phyloP scores from a whole-genome alignment of 2,329 filamentous ascomycete genomes.

The Didymellaceae sp. region DNA sequence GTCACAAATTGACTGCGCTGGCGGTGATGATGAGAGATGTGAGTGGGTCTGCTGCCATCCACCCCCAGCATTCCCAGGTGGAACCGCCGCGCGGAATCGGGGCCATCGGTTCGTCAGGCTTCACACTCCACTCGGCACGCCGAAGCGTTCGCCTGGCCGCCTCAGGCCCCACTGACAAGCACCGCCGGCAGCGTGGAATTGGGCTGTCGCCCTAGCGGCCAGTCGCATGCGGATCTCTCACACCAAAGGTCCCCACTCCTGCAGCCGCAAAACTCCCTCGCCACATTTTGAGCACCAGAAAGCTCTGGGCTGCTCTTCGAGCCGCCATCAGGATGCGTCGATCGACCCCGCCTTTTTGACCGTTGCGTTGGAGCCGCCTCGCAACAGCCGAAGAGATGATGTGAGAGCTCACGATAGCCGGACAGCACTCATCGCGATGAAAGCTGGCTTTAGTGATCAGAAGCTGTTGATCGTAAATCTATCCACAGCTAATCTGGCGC shows the following conservation, averaged over 20 bases:
- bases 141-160: conserved; percentile 6
- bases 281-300: conserved; percentile 23
- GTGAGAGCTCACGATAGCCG: neutral
- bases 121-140: conserved; percentile 17
- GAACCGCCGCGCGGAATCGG: conserved; percentile 6
- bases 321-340: conserved; percentile 17
- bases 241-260: conserved; percentile 26
- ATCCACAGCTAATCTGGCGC: conserved; percentile 22
- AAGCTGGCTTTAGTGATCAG: neutral
- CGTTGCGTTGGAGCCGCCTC: conserved; percentile 18
- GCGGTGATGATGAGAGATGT: conserved; percentile 20
- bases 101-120: conserved; percentile 18
- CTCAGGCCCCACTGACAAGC: conserved; percentile 13
- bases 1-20: neutral
- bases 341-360: conserved; percentile 30
- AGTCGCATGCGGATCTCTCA: conserved; percentile 30
- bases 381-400: neutral
- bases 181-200: conserved; percentile 35
- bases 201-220: conserved; percentile 31
- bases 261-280: conserved; percentile 20
- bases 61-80: conserved; percentile 19
- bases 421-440: neutral
- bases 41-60: conserved; percentile 18
- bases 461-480: neutral
- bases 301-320: conserved; percentile 16